Conservation (phyloP, 148 eudicot genomes). For the Camellia sinensis region DNA sequence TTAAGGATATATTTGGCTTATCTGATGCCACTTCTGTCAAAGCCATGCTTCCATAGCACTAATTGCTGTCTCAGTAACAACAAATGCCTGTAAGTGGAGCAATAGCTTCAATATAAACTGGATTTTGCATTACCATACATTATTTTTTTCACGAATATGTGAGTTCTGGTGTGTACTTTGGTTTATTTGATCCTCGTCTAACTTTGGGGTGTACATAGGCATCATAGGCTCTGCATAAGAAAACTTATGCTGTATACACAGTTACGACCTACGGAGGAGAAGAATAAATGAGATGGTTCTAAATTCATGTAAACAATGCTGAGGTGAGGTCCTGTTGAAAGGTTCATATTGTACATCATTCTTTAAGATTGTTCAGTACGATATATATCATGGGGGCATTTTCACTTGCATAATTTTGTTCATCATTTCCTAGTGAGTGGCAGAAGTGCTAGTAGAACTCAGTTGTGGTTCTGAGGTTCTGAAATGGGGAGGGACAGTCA, state of each 20-base stretch:
- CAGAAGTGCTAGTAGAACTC: not conserved
- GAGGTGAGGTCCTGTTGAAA: too few relatives aligned
- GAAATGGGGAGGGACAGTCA: not conserved
- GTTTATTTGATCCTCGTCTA: not conserved
- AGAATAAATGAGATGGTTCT: not conserved
- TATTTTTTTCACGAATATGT: not conserved
- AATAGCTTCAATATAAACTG: not conserved
- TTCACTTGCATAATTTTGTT: too few relatives aligned
- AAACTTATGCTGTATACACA: not conserved
- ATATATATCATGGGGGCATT: too few relatives aligned
- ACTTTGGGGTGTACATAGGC: not conserved
- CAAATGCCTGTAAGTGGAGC: constrained; percentile 55
- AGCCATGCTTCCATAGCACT: constrained; percentile 40
- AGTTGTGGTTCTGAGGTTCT: not conserved
- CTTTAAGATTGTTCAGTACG: too few relatives aligned
- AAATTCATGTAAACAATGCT: too few relatives aligned
- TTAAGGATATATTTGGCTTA: constrained; percentile 58
- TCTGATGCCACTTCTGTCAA: constrained; percentile 25
- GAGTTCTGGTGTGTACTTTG: not conserved
- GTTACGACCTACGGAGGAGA: not conserved
- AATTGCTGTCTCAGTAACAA: constrained; percentile 30
- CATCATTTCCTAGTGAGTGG: too few relatives aligned
- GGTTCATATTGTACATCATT: too few relatives aligned
- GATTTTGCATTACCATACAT: not conserved
- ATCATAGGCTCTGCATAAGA: not conserved